Evolutionary conservation across 2,329 filamentous ascomycete genomes (phyloP), one percentile per base, ranked within the genome.

Genomic region (Xylariales sp.): DNA sequence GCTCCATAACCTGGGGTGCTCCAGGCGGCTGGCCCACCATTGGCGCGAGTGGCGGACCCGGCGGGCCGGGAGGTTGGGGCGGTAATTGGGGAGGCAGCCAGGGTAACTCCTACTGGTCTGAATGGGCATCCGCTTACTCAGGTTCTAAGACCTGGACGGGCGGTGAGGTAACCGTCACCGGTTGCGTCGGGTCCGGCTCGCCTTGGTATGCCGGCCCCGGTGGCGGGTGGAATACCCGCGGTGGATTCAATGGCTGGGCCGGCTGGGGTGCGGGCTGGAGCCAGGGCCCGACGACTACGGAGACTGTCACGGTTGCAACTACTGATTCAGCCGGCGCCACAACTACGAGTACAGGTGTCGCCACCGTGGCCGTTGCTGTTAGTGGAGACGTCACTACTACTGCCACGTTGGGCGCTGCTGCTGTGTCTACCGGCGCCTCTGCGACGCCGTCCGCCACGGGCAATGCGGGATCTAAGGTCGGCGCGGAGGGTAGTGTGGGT

Each of bases 241-340:
- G 57, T 28, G 62, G 63, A 25, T 63, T 62, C 51, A 59, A 63
- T 22, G 61, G 62, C 22, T 68, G 62, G 55, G 61, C 61, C 18
- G 60, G 60, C 46, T 69, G 66, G 65, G 64, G 65, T 31, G 40
- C 48, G 9, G 66, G 64, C 37, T 70, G 66, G 67, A 57, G 50
- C 29, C 65, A 61, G 60, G 57, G 50, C 1, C 46, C 61, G 9
- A 65, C 64, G 5, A 49, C 56, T 19, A 68, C 64, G 3, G 39
- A 51, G 43, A 60, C 49, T 20, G 54, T 67, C 31, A 66, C 63
- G 3, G 51, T 55, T 24, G 64, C 63, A 11, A 59, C 54, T 7
- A 60, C 51, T 3, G 52, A 55, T 25, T n/a, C 39, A 8, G 41
- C 49, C 19, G 59, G 62, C 40, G 46, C 49, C 5, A 51, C 57